Evolutionary conservation across 495 filamentous ascomycete genomes (phyloP).

Genomic region (Tetracladium setigerum): DNA sequence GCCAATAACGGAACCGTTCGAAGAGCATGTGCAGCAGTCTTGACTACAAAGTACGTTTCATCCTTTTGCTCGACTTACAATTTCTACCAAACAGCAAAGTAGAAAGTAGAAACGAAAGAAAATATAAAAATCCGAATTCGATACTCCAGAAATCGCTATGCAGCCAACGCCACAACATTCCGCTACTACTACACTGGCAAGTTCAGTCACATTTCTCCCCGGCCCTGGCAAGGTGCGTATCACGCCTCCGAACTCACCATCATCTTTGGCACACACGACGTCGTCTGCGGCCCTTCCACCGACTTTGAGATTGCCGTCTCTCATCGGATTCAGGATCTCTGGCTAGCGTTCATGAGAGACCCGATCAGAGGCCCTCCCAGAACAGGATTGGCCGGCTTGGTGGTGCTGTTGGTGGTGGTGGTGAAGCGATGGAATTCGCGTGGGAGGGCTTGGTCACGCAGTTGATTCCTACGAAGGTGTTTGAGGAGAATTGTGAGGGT

Average conservation of each 20-base stretch:
- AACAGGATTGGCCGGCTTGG: too few relatives aligned
- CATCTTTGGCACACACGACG: slow-evolving; percentile 34
- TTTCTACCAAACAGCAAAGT: slow-evolving; percentile 40
- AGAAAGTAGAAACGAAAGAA: background rate
- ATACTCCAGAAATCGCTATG: slow-evolving; percentile 7
- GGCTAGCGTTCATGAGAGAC: slow-evolving; percentile 21
- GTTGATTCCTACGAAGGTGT: too few relatives aligned
- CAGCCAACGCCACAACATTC: slow-evolving; percentile 31
- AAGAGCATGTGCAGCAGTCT: slow-evolving; percentile 2
- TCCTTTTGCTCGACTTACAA: slow-evolving; percentile 30
- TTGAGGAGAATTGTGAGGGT: too few relatives aligned
- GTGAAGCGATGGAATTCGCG: too few relatives aligned
- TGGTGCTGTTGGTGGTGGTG: too few relatives aligned
- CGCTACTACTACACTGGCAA: slow-evolving; percentile 45
- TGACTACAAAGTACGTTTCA: slow-evolving; percentile 4
- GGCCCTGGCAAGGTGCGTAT: slow-evolving; percentile 35
- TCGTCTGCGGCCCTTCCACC: slow-evolving; percentile 22
- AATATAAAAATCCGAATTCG: background rate
- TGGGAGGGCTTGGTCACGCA: too few relatives aligned
- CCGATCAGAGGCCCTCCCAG: background rate
- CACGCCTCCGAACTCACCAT: slow-evolving; percentile 37
- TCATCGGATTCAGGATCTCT: slow-evolving; percentile 33
- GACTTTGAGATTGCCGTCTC: slow-evolving; percentile 29
- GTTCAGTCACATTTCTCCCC: slow-evolving; percentile 31
- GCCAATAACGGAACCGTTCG: too few relatives aligned